phyloP scores from a whole-genome alignment of 2,329 filamentous ascomycete species.

The Allantophomopsis cytisporea region DNA sequence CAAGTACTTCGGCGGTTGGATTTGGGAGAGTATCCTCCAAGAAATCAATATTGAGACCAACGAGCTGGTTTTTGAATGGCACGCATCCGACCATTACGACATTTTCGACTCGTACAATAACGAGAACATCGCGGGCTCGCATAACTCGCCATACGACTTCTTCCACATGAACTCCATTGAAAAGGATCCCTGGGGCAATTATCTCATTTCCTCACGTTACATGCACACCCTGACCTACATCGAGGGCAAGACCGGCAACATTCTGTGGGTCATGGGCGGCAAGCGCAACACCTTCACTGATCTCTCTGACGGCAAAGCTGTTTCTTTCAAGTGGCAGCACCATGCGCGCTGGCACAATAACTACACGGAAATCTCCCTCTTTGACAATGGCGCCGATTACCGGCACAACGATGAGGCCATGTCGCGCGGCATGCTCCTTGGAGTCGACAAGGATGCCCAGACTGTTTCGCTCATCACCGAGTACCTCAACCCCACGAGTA shows the following conservation, averaged over 20 bases:
- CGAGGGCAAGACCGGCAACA: constrained; percentile 26
- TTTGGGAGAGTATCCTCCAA: constrained; percentile 26
- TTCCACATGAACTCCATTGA: constrained; percentile 41
- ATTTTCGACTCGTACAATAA: too few relatives aligned
- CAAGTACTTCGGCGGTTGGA: constrained; percentile 8
- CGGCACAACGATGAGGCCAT: constrained; percentile 3
- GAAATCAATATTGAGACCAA: constrained; percentile 36
- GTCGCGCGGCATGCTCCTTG: constrained; percentile 1
- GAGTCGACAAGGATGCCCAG: constrained; percentile 2
- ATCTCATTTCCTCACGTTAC: constrained; percentile 28
- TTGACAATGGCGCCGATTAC: constrained; percentile 26
- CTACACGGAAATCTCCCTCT: constrained; percentile 24
- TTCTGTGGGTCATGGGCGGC: constrained; percentile 37
- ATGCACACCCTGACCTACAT: constrained; percentile 26
- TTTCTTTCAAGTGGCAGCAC: constrained; percentile 35
- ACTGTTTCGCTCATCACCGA: constrained; percentile 3
- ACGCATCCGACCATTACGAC: constrained; percentile 21
- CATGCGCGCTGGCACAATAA: constrained; percentile 30
- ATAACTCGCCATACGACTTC: constrained; percentile 29
- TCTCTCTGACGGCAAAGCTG: constrained; percentile 25
- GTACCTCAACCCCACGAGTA: constrained; percentile 1
- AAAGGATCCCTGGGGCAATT: constrained; percentile 30
- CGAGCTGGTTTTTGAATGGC: constrained; percentile 34
- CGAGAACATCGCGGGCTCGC: too few relatives aligned
- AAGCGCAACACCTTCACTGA: constrained; percentile 27